Base-by-base conservation (phyloP, 1,284 basidiomycete species). In the Tilletia caries region DNA sequence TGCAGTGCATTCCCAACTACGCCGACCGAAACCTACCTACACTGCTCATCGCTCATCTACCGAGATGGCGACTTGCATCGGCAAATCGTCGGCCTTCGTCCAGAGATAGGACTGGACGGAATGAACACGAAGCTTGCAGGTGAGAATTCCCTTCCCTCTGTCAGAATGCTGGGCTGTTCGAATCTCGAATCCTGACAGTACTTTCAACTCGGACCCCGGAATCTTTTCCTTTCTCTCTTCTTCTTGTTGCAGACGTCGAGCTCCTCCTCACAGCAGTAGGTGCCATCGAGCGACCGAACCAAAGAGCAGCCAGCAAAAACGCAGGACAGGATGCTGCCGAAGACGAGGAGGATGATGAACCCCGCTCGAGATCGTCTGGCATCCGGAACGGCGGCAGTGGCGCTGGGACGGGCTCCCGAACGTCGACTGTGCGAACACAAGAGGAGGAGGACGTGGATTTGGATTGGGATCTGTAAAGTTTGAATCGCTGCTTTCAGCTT, bases 11-110 rank as follows among this genome's bases (percentile, higher is more conserved):
- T 77, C 90, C 92, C 29, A 91, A 98, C 84, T 91, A 98, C 66
- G 95, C 95, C 8, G 95, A 98, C 79, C 87, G 89, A 48, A 91
- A 95, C 70, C 85, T 95, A 62, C 96, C 95, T 1, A 98, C 95
- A 85, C 85, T 98, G 68, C 89, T 98, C 74, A 86, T 97, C 46
- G 68, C 89, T 98, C 74, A 86, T 97, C 46, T 98, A 98, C 84
- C 89, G 92, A 52, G 91, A 91, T 74, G 96, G 96, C 20, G 91
- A 95, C 64, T 90, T 98, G 68, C 86, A 88, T 66, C 90, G 92
- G 68, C 93, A 98, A 83, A 87, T 96, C 25, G 86, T 93, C 2
- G 89, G 93, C 0, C 82, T 86, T n/a, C 75, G 82, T 32, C 78
- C 85, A 90, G 91, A 92, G 88, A 91, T 76, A 29, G 82, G 82